A percentile compares a stretch with the other conserved stretches of the same genome.
phyloP scores from a whole-genome alignment of 2,329 filamentous ascomycete genomes.

The Hypoxylon sp. region DNA sequence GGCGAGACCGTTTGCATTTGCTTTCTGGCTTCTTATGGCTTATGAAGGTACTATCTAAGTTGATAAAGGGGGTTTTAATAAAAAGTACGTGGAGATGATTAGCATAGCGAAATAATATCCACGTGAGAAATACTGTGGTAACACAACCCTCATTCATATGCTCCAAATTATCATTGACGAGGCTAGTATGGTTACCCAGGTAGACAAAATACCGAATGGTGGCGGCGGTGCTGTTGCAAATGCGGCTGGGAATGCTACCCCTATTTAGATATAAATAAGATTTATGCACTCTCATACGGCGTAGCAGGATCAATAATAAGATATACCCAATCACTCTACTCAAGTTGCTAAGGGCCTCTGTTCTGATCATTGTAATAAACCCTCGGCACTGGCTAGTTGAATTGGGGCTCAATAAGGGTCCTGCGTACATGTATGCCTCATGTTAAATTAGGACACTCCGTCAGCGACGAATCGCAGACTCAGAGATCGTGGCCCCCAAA shows the following conservation, averaged over 20 bases:
- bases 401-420: no score
- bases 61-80: background rate
- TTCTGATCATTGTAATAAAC: no score
- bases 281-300: background rate
- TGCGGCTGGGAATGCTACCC: background rate
- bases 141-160: no score
- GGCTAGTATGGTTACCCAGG: no score
- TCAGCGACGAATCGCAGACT: background rate
- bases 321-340: no score
- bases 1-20: background rate
- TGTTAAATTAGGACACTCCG: background rate
- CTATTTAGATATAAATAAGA: background rate
- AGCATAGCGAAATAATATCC: background rate
- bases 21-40: background rate
- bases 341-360: no score
- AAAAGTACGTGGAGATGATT: background rate
- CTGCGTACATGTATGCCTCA: background rate
- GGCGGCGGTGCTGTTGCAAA: background rate
- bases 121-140: background rate
- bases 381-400: no score
- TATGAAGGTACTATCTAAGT: background rate
- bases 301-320: no score
- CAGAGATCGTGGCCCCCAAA: background rate
- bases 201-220: no score
- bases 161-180: no score